A percentile compares a stretch with the other conserved stretches of the same genome.
These are phyloP conservation scores for Jimgerdemannia lactiflua DNA, from an alignment of 192 early-diverging fungal species.

Conservation along the genomic window DNA sequence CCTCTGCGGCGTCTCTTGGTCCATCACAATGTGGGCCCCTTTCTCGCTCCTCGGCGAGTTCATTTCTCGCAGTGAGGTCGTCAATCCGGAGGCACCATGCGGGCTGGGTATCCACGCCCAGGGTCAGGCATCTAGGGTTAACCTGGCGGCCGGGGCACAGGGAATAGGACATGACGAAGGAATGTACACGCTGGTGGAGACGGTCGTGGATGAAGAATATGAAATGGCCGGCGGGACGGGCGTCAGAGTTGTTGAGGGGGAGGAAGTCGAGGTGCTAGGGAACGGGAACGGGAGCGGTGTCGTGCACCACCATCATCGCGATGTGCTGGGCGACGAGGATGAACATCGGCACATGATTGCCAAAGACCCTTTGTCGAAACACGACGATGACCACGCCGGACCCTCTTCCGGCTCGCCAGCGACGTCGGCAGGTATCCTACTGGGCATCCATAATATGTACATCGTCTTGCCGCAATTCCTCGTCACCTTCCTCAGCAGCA, in stretches of 20 bases:
- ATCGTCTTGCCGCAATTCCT: constrained; percentile 93
- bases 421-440: constrained; percentile 66
- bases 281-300: background rate
- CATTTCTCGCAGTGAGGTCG: constrained; percentile 38
- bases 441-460: constrained; percentile 96
- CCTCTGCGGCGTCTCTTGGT: constrained; percentile 80
- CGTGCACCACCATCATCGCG: no score
- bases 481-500: constrained; percentile 75
- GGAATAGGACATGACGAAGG: constrained; percentile 18
- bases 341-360: background rate
- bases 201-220: background rate
- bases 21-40: constrained; percentile 87
- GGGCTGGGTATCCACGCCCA: background rate
- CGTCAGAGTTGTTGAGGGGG: background rate
- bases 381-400: background rate
- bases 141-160: constrained; percentile 13
- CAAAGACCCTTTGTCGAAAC: background rate
- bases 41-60: constrained; percentile 88
- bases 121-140: constrained; percentile 17
- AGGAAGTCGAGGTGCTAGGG: background rate
- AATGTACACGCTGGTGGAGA: constrained; percentile 20
- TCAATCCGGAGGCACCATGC: background rate
- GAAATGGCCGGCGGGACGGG: background rate
- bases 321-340: background rate
- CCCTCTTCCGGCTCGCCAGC: background rate